Evolutionary conservation across 768 basidiomycete genomes (phyloP).

Genomic region (Chiua virens): DNA sequence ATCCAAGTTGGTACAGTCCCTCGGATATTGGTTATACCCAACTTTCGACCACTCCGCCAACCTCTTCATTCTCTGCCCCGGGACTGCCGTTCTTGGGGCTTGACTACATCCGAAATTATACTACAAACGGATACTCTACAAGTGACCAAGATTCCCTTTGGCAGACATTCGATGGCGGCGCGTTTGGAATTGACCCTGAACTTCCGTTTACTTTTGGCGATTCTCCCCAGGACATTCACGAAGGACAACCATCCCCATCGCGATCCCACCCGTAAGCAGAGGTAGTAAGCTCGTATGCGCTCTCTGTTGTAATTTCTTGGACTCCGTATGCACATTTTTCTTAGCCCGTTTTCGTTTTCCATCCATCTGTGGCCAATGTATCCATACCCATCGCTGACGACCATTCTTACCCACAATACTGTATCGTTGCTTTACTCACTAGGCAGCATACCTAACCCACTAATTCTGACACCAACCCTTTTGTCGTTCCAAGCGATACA

Average conservation of each 20-base stretch:
- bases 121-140: conserved; percentile 41
- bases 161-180: conserved; percentile 68
- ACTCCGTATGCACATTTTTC: conserved; percentile 14
- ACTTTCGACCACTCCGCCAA: conserved; percentile 58
- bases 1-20: conserved; percentile 39
- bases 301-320: conserved; percentile 12
- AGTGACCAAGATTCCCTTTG: conserved; percentile 45
- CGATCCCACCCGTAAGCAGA: conserved; percentile 18
- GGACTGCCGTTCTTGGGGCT: conserved; percentile 84
- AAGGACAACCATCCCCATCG: conserved; percentile 30
- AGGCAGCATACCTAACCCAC: conserved; percentile 26
- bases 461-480: conserved; percentile 22
- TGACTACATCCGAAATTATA: conserved; percentile 81
- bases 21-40: conserved; percentile 42
- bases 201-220: conserved; percentile 63
- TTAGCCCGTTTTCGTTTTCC: conserved; percentile 1
- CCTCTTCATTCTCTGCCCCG: conserved; percentile 63
- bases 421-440: conserved; percentile 25
- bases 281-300: not conserved
- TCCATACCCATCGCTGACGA: conserved; percentile 28
- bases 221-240: conserved; percentile 28
- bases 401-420: conserved; percentile 19
- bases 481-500: conserved; percentile 4
- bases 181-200: conserved; percentile 77
- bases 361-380: conserved; percentile 23